Conservation (phyloP, 1,139 yeast genomes). For the Scheffersomyces insectosa region DNA sequence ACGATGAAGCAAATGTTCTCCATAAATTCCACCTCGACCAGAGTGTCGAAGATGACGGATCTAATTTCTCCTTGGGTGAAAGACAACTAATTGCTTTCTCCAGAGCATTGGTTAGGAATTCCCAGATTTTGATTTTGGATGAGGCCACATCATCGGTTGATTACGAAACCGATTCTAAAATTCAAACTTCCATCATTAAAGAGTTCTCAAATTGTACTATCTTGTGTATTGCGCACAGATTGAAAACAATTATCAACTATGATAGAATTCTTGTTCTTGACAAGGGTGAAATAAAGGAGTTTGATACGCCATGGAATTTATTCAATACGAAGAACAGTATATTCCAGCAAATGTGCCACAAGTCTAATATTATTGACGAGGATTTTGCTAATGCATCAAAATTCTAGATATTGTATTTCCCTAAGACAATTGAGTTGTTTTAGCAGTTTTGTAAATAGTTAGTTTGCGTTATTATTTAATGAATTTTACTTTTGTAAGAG, state of each 20-base stretch:
- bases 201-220: slow-evolving; percentile 41
- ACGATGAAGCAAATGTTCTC: slow-evolving; percentile 7
- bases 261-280: slow-evolving; percentile 41
- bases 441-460: not conserved
- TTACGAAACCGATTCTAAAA: slow-evolving; percentile 44
- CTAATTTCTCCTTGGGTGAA: slow-evolving; percentile 43
- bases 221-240: slow-evolving; percentile 43
- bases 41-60: slow-evolving; percentile 41
- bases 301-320: slow-evolving; percentile 26
- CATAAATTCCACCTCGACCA: slow-evolving; percentile 36
- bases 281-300: slow-evolving; percentile 25
- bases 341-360: slow-evolving; percentile 36
- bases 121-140: slow-evolving; percentile 39
- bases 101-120: slow-evolving; percentile 40
- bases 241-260: slow-evolving; percentile 39
- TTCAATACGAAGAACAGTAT: slow-evolving; percentile 23
- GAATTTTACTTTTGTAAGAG: not conserved
- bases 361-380: slow-evolving; percentile 21
- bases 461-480: not conserved
- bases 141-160: slow-evolving; percentile 48
- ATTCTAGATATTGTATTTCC: not conserved
- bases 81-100: slow-evolving; percentile 44
- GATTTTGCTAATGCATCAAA: slow-evolving; percentile 4
- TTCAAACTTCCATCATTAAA: slow-evolving; percentile 33
- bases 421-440: not conserved